A percentile compares a stretch with the other conserved stretches of the same genome.
These are phyloP conservation scores for Termitomyces sp. DNA, from an alignment of 768 basidiomycete genomes.

Conservation along the genomic window DNA sequence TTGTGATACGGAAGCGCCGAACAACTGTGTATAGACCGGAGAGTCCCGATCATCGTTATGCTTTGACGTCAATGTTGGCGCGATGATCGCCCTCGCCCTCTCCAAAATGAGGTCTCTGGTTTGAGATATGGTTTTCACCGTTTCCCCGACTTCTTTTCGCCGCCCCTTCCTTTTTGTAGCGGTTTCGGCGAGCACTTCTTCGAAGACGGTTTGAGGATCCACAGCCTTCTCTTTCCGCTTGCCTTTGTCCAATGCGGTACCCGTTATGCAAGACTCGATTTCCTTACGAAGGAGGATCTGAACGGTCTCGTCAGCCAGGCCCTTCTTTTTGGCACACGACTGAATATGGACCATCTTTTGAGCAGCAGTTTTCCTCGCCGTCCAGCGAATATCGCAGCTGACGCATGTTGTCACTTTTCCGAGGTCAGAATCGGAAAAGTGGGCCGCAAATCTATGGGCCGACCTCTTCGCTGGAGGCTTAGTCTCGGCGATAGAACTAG, in stretches of 20 bases:
- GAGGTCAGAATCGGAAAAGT: constrained; percentile 44
- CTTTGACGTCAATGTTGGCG: constrained; percentile 8
- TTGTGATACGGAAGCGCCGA: background rate
- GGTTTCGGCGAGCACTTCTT: constrained; percentile 43
- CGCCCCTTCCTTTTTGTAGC: constrained; percentile 41
- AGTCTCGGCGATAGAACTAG: constrained; percentile 7
- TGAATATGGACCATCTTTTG: constrained; percentile 68
- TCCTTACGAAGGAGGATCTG: constrained; percentile 46
- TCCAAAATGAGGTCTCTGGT: constrained; percentile 40
- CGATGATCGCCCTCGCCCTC: constrained; percentile 30
- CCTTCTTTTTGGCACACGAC: constrained; percentile 60
- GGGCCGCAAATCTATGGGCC: constrained; percentile 20
- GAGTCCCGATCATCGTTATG: constrained; percentile 6
- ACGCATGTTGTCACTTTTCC: constrained; percentile 51
- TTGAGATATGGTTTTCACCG: constrained; percentile 39
- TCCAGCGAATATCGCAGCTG: constrained; percentile 65
- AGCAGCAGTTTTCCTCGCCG: constrained; percentile 51
- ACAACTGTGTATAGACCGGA: constrained; percentile 12
- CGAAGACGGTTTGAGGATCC: constrained; percentile 40
- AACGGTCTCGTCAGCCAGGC: constrained; percentile 50
- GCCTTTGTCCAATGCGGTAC: constrained; percentile 10
- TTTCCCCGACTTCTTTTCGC: constrained; percentile 30
- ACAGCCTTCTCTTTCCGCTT: constrained; percentile 19
- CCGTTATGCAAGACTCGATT: constrained; percentile 20
- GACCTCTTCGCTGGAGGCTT: constrained; percentile 12